Evolutionary conservation across 2,329 filamentous ascomycete species (phyloP), one percentile per base, ranked within the genome.

Genomic region (Exophiala viscosa): DNA sequence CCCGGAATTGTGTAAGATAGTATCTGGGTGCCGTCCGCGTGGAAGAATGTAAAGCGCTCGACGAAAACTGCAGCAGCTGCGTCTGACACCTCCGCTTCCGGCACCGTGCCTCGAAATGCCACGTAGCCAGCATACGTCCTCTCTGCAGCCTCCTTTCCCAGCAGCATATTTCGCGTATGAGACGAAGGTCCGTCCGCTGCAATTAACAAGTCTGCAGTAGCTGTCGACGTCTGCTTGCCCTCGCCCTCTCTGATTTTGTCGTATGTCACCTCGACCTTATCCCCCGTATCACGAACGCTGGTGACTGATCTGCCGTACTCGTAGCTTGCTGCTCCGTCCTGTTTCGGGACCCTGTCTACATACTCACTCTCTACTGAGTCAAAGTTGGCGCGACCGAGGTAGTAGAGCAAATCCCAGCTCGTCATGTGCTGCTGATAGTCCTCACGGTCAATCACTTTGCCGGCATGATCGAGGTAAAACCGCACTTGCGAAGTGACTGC

Each of bases 331-430:
- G 36, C 31, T 35, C 41, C 38, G 7, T 50, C 43, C 34, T 45
- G 28, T 32, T 48, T 41, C 20, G 14, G 28, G 7, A 18, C 17
- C 2, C 45, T 15, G 18, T 48, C 18, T 11, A 28, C 31, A n/a
- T 54, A 42, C 3, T 45, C 52, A n/a, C 33, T 32, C 15, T 43
- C 23, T 23, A 50, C 34, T 5, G 70, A 70, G 51, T 77, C 74
- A 45, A 73, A 75, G 47, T 74, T 72, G 51, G 73, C 73, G 28
- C 75, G 67, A 55, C 76, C 65, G 5, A 76, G 54, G 45, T 73
- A 65, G 56, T 76, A 77, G 7, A 73, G 64, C 33, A 76, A 50
- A 49, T 76, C 74, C 75, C 75, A 77, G 49, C 71, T 74, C 3
- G 72, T 76, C 75, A 77, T 77, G 50, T 67, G 65, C 60, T 76